Evolutionary conservation across 352 stramenopile species (phyloP), one percentile per base, ranked within the genome.

Genomic region (Phytophthora uliginosa): DNA sequence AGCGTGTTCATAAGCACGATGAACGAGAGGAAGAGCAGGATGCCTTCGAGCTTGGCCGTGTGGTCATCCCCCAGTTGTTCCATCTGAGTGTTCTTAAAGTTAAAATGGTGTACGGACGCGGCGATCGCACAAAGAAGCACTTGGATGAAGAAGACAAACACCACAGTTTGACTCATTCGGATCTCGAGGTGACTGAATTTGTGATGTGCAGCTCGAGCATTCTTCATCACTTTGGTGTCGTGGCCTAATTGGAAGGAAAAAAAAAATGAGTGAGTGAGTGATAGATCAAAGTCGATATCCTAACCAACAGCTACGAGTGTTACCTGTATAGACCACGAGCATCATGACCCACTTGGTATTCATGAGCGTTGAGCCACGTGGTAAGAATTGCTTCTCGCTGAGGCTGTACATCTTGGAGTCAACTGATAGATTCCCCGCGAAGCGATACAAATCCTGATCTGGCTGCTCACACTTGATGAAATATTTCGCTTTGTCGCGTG

Each of bases 191-290:
- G 86, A 50, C 88, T 96, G 38, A 95, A 65, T 69, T 98, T 98
- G 76, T 94, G 82, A 60, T 94, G 81, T 2, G 88, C 79, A n/a
- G 81, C 81, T 8, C 88, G 86, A 8, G 86, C 89, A 45, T 96
- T 98, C 72, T 95, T 95, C 81, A 96, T 95, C 53, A 98, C 84
- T 69, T 98, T 98, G 7, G 93, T 96, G 54, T 98, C 94, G 62
- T 96, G 86, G 5, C 88, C 82, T 77, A 56, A 1, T 15, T 36
- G n/a, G n/a, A 36, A 51, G 4, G 0, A 22, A 26, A 66, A 26
- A n/a, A 59, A 31, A 18, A 0, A 17, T 42, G 24, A 26, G 28
- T 31, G 28, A 31, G 28, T 31, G 0, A 45, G 38, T 45, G 38
- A n/a, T 45, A 45, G 24, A 26, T 42, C 17, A 69, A 34, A 8